These are phyloP conservation scores for Ceratonia siliqua DNA, from an alignment of 306 rosid species.

Conservation along the genomic window DNA sequence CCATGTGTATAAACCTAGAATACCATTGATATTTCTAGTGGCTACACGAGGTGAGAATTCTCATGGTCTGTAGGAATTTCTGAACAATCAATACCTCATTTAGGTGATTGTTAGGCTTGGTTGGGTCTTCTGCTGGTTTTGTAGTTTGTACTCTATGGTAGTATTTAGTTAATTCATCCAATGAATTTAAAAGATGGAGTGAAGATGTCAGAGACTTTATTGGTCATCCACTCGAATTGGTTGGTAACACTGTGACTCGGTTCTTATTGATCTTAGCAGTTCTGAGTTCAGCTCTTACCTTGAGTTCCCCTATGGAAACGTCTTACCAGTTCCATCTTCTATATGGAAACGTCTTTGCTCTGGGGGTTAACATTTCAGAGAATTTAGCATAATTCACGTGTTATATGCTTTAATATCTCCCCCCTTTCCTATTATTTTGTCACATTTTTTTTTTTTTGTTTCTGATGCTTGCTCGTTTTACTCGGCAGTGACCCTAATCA, in stretches of 20 bases:
- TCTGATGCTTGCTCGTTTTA: slow-evolving; percentile 29
- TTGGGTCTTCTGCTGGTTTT: neutral
- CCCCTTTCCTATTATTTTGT: neutral
- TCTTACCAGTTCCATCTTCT: neutral
- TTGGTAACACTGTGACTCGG: neutral
- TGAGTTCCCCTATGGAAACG: neutral
- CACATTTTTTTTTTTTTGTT: neutral
- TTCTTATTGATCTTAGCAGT: neutral
- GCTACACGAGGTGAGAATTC: neutral
- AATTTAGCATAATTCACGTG: neutral
- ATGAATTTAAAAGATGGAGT: too few relatives aligned
- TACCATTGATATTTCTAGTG: neutral
- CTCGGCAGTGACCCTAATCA: slow-evolving; percentile 65
- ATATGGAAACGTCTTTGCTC: neutral
- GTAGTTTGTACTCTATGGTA: neutral
- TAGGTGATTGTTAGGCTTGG: neutral
- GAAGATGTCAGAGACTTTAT: neutral
- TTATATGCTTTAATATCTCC: slow-evolving; percentile 4
- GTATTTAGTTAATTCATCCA: neutral
- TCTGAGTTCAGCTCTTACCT: neutral
- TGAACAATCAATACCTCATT: neutral
- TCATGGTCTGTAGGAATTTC: neutral
- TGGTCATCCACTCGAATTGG: neutral
- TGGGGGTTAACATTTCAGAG: neutral
- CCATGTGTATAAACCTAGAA: neutral